Evolutionary conservation across 106 monocot species (phyloP).

Genomic region (Allium sativum): DNA sequence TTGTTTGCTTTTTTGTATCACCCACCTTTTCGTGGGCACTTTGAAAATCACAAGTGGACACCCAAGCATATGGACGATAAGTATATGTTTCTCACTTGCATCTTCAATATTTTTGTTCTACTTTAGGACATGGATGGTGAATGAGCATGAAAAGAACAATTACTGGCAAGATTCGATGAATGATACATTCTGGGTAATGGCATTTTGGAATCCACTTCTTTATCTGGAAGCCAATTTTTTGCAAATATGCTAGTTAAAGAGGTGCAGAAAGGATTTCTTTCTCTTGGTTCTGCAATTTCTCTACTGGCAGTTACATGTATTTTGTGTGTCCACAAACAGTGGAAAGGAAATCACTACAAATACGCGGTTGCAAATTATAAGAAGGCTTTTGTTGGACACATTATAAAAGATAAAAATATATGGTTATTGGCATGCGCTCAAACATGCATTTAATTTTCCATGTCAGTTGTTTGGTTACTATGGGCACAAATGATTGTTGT

Average conservation of each 20-base stretch:
- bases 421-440: constrained; percentile 67
- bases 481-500: constrained; percentile 96
- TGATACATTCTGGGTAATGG: constrained; percentile 91
- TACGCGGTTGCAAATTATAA: constrained; percentile 38
- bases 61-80: constrained; percentile 45
- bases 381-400: constrained; percentile 50
- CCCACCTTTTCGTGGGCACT: constrained; percentile 54
- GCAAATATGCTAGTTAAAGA: constrained; percentile 65
- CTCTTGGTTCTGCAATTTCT: constrained; percentile 34
- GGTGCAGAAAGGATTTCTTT: constrained; percentile 34
- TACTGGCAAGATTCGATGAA: constrained; percentile 36
- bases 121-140: constrained; percentile 87
- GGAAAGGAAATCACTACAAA: constrained; percentile 29
- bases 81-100: constrained; percentile 45
- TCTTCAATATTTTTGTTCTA: constrained; percentile 69
- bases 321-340: constrained; percentile 62
- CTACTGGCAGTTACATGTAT: constrained; percentile 52
- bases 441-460: constrained; percentile 72
- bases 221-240: constrained; percentile 70
- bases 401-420: constrained; percentile 67
- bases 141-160: constrained; percentile 88
- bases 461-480: constrained; percentile 66
- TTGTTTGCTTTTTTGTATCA: constrained; percentile 59
- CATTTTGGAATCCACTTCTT: constrained; percentile 66
- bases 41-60: constrained; percentile 47